These are phyloP conservation scores for Zygotorulaspora chibaensis DNA, from an alignment of 805 yeast species.

Conservation along the genomic window DNA sequence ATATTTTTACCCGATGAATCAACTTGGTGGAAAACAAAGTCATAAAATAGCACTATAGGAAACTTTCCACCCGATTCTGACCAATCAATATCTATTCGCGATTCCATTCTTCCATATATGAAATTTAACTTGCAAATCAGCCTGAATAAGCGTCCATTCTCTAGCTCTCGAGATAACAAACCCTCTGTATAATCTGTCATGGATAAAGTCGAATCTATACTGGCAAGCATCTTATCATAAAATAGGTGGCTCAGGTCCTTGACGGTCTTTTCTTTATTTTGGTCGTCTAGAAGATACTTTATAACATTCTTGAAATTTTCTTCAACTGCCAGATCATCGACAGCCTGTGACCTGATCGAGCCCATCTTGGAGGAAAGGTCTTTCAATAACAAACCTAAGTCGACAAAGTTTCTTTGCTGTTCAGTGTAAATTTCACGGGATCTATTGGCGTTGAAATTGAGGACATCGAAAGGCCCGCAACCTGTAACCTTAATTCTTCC, in stretches of 20 bases:
- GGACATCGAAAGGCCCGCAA: conserved; percentile 66
- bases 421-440: conserved; percentile 24
- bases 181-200: conserved; percentile 57
- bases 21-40: conserved; percentile 79
- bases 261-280: conserved; percentile 25
- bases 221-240: conserved; percentile 42
- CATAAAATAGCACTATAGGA: conserved; percentile 69
- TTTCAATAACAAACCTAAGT: conserved; percentile 58
- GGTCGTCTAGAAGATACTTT: conserved; percentile 34
- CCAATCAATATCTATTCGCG: conserved; percentile 54
- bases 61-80: conserved; percentile 73
- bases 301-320: conserved; percentile 45
- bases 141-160: conserved; percentile 83
- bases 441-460: conserved; percentile 39
- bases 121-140: conserved; percentile 76
- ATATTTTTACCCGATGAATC: conserved; percentile 75
- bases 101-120: conserved; percentile 70
- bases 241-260: conserved; percentile 39
- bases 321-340: conserved; percentile 38
- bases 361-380: conserved; percentile 43
- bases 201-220: conserved; percentile 48
- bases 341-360: conserved; percentile 5
- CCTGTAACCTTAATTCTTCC: conserved; percentile 69
- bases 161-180: conserved; percentile 66
- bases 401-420: conserved; percentile 52